phyloP scores from a whole-genome alignment of 352 stramenopile species.

The Pythium insidiosum region DNA sequence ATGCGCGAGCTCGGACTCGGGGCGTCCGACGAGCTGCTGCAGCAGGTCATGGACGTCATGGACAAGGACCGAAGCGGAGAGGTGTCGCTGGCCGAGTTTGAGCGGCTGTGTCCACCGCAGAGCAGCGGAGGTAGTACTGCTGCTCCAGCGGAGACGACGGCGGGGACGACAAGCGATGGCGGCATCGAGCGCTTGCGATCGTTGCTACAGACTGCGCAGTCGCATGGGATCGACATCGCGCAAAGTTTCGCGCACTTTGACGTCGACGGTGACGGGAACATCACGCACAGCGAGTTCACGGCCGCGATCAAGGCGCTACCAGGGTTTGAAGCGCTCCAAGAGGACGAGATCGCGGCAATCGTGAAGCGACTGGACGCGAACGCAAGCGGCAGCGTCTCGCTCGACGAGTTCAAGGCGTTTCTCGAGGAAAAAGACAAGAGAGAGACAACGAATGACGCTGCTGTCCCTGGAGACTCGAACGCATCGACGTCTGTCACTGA shows the following conservation, averaged over 20 bases:
- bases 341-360: conserved; percentile 25
- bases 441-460: no score
- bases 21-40: conserved; percentile 18
- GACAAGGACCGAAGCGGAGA: conserved; percentile 56
- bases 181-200: conserved; percentile 11
- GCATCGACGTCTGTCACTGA: no score
- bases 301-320: conserved; percentile 31
- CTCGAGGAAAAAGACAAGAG: conserved; percentile 5
- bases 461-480: no score
- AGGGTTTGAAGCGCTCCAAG: conserved; percentile 25
- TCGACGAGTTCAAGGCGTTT: conserved; percentile 46
- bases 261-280: conserved; percentile 22
- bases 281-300: conserved; percentile 46
- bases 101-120: conserved; percentile 31
- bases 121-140: no score
- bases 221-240: conserved; percentile 11
- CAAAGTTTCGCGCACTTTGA: conserved; percentile 33
- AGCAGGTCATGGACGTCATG: conserved; percentile 33
- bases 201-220: conserved; percentile 13
- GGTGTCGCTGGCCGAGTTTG: conserved; percentile 62
- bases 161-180: no score
- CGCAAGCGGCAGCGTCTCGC: conserved; percentile 35
- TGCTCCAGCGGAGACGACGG: neutral
- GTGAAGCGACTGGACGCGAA: conserved; percentile 48
- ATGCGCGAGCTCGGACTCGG: conserved; percentile 39